These are phyloP conservation scores for Stentor roeselii DNA, from an alignment of 73 alveolate genomes.

Conservation along the genomic window DNA sequence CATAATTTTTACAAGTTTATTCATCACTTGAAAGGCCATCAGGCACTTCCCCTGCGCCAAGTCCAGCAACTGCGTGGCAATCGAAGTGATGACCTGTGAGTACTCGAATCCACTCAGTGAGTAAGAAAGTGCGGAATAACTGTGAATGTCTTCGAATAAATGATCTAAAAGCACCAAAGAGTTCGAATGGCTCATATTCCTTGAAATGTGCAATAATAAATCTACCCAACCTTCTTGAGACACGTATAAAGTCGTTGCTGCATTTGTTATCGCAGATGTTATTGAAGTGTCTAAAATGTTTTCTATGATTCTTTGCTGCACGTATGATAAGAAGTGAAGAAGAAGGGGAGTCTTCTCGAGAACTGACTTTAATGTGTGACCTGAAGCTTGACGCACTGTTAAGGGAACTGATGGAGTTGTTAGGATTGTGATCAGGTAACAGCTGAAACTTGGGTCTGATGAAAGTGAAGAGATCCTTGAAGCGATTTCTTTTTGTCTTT, in stretches of 20 bases:
- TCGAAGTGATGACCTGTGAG: neutral
- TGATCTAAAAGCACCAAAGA: neutral
- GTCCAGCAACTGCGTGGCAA: neutral
- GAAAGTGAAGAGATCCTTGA: neutral
- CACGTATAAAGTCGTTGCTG: constrained; percentile 1
- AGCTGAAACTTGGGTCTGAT: neutral
- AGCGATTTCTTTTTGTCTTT: constrained; percentile 11
- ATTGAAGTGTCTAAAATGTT: neutral
- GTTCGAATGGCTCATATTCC: neutral
- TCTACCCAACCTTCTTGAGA: constrained; percentile 19
- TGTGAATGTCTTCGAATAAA: constrained; percentile 7
- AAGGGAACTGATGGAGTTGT: neutral
- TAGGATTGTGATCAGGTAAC: neutral
- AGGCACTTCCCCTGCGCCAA: neutral
- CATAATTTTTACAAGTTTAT: constrained; percentile 8
- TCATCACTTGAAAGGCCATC: neutral
- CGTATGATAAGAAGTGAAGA: neutral
- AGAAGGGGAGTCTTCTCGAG: constrained; percentile 4
- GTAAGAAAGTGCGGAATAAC: neutral
- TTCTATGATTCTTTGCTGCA: neutral
- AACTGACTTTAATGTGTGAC: neutral
- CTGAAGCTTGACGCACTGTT: neutral
- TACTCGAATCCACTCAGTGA: neutral
- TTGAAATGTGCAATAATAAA: neutral
- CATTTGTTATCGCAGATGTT: neutral